Evolutionary conservation across 2,329 filamentous ascomycete species (phyloP), one percentile per base, ranked within the genome.

Genomic region (Lachnum nothofagi): DNA sequence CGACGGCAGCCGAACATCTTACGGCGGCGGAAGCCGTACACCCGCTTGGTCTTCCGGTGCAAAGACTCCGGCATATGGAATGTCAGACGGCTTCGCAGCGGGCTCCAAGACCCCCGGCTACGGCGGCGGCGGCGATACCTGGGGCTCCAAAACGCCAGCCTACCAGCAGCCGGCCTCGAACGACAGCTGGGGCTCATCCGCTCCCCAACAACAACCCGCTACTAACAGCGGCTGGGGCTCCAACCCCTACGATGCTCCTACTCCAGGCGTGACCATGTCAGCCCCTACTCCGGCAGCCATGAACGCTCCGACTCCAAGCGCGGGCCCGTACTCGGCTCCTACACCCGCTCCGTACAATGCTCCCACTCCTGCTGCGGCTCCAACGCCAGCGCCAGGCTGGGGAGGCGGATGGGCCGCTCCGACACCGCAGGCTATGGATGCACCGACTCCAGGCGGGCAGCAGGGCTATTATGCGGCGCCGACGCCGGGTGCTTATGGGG

Each of bases 101-200:
- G 84, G 85, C 6, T 86, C 85, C 24, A 88, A 91, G 67, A 94
- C 89, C 1, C 90, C 90, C 3, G 83, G 80, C 1, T 90, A 86
- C 44, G 78, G 76, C 61, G 78, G 74, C 44, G 82, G 86, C 5
- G 74, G 73, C 42, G 79, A 84, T 51, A 70, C 75, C 5, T 83
- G 80, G 80, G 77, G 62, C 16, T 83, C 80, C n/a, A 85, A 82
- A 61, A 85, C 80, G 10, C 83, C 78, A 38, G 85, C 76, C 45
- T 89, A 83, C 58, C 85, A 85, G 43, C 69, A 70, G 3, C 57
- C 64, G 65, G 91, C 88, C 1, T 81, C 80, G 1, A 88, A 85
- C 56, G 48, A 66, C 23, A 60, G 46, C 35, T 62, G 60, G 58
- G 51, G 49, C 4, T 48, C 55, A n/a, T 27, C 12, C 25, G 25